A percentile compares a stretch with the other conserved stretches of the same genome.
Evolutionary conservation across 257 asterid genomes (phyloP).

Genomic region (Leptodermis oblonga): DNA sequence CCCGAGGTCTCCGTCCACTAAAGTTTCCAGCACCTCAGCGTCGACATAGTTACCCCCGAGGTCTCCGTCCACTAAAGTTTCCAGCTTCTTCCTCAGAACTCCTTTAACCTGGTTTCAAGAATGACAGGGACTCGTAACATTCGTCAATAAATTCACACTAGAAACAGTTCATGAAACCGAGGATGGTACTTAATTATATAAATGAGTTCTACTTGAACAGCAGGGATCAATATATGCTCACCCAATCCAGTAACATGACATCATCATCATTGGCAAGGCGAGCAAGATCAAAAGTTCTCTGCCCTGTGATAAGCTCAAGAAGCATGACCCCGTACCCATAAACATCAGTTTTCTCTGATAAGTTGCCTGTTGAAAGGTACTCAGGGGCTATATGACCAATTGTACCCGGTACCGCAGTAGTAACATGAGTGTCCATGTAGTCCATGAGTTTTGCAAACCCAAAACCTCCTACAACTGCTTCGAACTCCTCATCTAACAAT

Average conservation of each 20-base stretch:
- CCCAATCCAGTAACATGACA: slow-evolving; percentile 96
- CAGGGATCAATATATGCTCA: slow-evolving; percentile 28
- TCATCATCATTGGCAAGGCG: slow-evolving; percentile 87
- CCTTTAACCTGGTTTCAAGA: slow-evolving; percentile 84
- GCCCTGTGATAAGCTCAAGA: slow-evolving; percentile 95
- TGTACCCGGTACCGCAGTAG: slow-evolving; percentile 90
- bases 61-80: no score
- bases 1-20: slow-evolving; percentile 70
- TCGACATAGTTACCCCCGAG: no score
- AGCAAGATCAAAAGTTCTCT: slow-evolving; percentile 88
- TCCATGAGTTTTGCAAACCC: slow-evolving; percentile 96
- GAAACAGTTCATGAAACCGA: neutral
- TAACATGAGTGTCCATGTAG: slow-evolving; percentile 90
- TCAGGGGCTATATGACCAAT: slow-evolving; percentile 87
- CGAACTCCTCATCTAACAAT: slow-evolving; percentile 82
- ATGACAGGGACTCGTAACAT: no score
- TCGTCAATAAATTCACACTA: neutral
- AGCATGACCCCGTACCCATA: slow-evolving; percentile 93
- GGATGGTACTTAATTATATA: no score
- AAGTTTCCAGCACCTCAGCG: slow-evolving; percentile 59
- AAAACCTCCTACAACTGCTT: slow-evolving; percentile 94
- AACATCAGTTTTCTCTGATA: slow-evolving; percentile 90
- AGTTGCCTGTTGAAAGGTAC: slow-evolving; percentile 74
- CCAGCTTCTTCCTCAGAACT: slow-evolving; percentile 71
- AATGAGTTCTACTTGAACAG: neutral